Evolutionary conservation across 257 asterid species (phyloP).

Genomic region (Nemophila menziesii): DNA sequence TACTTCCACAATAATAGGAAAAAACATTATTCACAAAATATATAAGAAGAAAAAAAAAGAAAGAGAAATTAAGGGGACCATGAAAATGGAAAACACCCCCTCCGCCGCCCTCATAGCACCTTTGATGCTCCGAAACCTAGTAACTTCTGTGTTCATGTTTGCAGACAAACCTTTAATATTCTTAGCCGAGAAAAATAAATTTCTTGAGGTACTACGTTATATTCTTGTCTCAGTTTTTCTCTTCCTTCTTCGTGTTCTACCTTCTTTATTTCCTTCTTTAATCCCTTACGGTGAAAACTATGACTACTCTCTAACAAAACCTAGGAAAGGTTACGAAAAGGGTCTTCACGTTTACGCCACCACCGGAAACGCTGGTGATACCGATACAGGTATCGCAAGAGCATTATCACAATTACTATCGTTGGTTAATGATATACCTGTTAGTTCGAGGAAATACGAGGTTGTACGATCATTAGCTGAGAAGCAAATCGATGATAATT

Average conservation of each 20-base stretch:
- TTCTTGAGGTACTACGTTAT: slow-evolving; percentile 31
- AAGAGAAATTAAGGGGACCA: background rate
- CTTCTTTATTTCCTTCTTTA: slow-evolving; percentile 29
- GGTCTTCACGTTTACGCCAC: slow-evolving; percentile 8
- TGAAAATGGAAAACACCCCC: slow-evolving; percentile 24
- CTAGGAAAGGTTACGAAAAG: slow-evolving; percentile 4
- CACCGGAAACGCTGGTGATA: slow-evolving; percentile 11
- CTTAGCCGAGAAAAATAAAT: slow-evolving; percentile 25
- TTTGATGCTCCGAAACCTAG: slow-evolving; percentile 36
- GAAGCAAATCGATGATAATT: slow-evolving; percentile 63
- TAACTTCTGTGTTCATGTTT: slow-evolving; percentile 30
- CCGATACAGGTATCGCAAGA: slow-evolving; percentile 49
- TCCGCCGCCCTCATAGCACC: slow-evolving; percentile 43
- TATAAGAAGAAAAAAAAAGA: background rate
- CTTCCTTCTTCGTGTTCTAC: slow-evolving; percentile 46
- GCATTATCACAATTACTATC: slow-evolving; percentile 62
- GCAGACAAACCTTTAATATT: slow-evolving; percentile 39
- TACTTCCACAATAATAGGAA: background rate
- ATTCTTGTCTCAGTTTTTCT: slow-evolving; percentile 35
- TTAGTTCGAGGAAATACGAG: slow-evolving; percentile 75
- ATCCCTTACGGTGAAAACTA: slow-evolving; percentile 11
- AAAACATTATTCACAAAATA: background rate
- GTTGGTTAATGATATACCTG: slow-evolving; percentile 73
- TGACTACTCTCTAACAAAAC: slow-evolving; percentile 7
- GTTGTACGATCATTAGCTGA: slow-evolving; percentile 62